Base-by-base conservation (phyloP, 2,329 filamentous ascomycete species). In the Colletotrichum australisinense region DNA sequence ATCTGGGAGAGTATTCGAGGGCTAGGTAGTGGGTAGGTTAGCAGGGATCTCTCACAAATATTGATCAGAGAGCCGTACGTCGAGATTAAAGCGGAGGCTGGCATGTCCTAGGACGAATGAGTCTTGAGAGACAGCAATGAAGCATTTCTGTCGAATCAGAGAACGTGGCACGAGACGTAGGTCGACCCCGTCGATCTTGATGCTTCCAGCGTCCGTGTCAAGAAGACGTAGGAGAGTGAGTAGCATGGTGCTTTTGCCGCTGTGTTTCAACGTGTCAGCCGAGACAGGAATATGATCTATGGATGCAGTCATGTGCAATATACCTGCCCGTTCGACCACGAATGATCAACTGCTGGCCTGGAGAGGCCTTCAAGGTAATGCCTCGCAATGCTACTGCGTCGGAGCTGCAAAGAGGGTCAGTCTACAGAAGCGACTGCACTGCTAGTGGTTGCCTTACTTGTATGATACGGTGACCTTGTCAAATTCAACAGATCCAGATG, bases 401-500 rank as follows among this genome's bases (percentile, higher is more conserved):
- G 2, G 64, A 3, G 1, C 69, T 72, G 19, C 1, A 49, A 0
- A 3, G 5, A 12, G 19, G 3, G 3, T 62, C n/a, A 67, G 46
- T 28, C 12, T 6, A 19, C 11, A 56, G 28, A 2, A 2, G 32
- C 30, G 2, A 7, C 6, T 1, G n/a, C 16, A 35, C 0, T 24
- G 11, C 12, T 5, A 12, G 6, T 26, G 1, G 12, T 58, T 26
- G 4, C 6, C 53, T 16, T 69, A 72, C 69, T 75, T 79, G 30
- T 84, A 84, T 3, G 79, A 76, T 0, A 79, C 81, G 0, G 77
- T 79, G 3, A 84, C 53, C 28, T 80, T 78, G 3, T 75, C 73
- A 28, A 84, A 79, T 42, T 82, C 79, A 7, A 84, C 79, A 1
- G 49, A 75, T 0, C 83, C 83, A 1, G 74, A 57, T 1, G 67